Evolutionary conservation across 2,329 filamentous ascomycete genomes (phyloP).

Genomic region (Ophiostoma angusticollis): DNA sequence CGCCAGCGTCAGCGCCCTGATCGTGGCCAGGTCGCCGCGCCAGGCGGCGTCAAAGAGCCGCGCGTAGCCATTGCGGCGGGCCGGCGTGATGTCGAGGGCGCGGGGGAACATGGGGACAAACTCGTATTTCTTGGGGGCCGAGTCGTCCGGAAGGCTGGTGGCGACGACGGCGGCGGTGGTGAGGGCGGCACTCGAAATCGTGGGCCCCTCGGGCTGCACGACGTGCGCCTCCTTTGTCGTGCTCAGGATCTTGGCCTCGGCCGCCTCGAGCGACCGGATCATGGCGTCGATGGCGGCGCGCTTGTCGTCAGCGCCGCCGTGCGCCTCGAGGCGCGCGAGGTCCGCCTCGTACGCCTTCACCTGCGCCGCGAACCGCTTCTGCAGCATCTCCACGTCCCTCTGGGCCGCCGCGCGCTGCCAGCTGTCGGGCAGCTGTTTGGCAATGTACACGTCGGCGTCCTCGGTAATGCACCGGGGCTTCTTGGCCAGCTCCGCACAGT

Average conservation of each 20-base stretch:
- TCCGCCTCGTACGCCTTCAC: constrained; percentile 23
- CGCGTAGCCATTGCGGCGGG: constrained; percentile 45
- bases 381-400: constrained; percentile 23
- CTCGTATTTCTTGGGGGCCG: constrained; percentile 26
- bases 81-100: constrained; percentile 42
- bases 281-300: constrained; percentile 37
- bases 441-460: too few species aligned
- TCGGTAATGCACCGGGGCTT: constrained; percentile 40
- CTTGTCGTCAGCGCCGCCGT: constrained; percentile 35
- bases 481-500: constrained; percentile 19
- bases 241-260: constrained; percentile 41
- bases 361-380: constrained; percentile 22
- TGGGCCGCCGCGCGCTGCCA: constrained; percentile 47
- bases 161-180: not conserved
- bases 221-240: constrained; percentile 54
- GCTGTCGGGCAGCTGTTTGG: constrained; percentile 39
- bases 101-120: constrained; percentile 37
- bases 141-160: constrained; percentile 6
- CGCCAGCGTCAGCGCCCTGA: constrained; percentile 51
- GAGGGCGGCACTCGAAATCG: constrained; percentile 9
- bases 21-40: constrained; percentile 50
- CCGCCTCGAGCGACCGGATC: constrained; percentile 36
- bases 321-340: constrained; percentile 19
- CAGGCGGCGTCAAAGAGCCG: constrained; percentile 63
- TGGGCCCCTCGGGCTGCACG: constrained; percentile 45